phyloP scores from a whole-genome alignment of 2,329 filamentous ascomycete species.

The Aspergillus ruber region DNA sequence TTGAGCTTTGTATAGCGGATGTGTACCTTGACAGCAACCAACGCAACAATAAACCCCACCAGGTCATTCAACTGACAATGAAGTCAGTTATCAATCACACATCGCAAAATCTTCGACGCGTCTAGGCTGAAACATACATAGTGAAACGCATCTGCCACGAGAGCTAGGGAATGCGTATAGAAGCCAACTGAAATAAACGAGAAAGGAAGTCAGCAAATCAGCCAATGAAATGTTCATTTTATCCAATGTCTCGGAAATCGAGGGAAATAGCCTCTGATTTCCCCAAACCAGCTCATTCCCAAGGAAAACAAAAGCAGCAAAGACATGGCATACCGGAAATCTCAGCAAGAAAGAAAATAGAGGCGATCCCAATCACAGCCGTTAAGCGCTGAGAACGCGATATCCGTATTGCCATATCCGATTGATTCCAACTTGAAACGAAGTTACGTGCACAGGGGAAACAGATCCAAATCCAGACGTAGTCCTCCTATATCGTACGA shows the following conservation, averaged over 20 bases:
- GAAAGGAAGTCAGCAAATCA: neutral
- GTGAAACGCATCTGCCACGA: conserved; percentile 73
- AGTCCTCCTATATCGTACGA: too few species aligned
- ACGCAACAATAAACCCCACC: conserved; percentile 61
- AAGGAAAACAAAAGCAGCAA: conserved; percentile 2
- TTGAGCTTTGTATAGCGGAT: too few species aligned
- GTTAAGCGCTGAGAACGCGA: conserved; percentile 25
- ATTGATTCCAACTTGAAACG: neutral
- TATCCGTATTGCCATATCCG: conserved; percentile 18
- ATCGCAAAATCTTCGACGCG: neutral
- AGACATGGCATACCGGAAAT: conserved; percentile 19
- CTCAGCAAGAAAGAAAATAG: conserved; percentile 26
- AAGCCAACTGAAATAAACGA: conserved; percentile 50
- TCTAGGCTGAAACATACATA: conserved; percentile 48
- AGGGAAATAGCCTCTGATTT: neutral
- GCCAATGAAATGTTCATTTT: too few species aligned
- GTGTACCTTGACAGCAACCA: conserved; percentile 57
- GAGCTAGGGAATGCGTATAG: conserved; percentile 62
- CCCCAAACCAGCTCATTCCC: neutral
- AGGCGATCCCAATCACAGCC: conserved; percentile 25
- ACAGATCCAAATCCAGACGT: too few species aligned
- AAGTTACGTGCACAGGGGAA: too few species aligned
- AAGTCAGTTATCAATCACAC: conserved; percentile 6
- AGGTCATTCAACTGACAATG: conserved; percentile 59
- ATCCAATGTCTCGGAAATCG: neutral